Evolutionary conservation across 164 flowering plant species (phyloP).

Genomic region (Protea cynaroides): DNA sequence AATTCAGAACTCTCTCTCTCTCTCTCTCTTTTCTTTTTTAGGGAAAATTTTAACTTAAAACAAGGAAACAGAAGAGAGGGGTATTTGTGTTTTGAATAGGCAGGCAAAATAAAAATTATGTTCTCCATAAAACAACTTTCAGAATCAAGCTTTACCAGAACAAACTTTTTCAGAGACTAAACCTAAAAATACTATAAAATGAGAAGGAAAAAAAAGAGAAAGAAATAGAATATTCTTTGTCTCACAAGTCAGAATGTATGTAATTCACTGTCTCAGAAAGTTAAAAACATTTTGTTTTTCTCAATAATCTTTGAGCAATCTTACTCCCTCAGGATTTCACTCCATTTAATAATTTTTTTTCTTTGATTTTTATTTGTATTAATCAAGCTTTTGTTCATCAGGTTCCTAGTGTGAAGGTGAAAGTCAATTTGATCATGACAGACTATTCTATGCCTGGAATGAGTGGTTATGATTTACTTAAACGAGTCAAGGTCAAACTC

Average conservation of each 20-base stretch:
- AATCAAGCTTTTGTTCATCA: background rate
- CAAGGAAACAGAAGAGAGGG: too few relatives aligned
- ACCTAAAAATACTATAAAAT: too few relatives aligned
- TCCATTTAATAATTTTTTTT: background rate
- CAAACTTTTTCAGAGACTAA: too few relatives aligned
- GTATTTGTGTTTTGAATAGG: too few relatives aligned
- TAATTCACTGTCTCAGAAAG: background rate
- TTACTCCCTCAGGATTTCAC: background rate
- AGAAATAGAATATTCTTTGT: background rate
- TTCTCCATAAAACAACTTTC: too few relatives aligned
- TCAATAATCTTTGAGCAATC: background rate
- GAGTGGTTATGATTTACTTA: slow-evolving; percentile 57
- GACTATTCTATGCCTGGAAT: slow-evolving; percentile 67
- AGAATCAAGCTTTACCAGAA: too few relatives aligned
- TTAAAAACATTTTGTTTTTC: background rate
- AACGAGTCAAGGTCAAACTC: slow-evolving; percentile 39
- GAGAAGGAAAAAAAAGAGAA: too few relatives aligned
- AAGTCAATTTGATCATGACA: slow-evolving; percentile 58
- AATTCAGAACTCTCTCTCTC: background rate
- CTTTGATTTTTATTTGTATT: background rate
- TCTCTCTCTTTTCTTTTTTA: too few relatives aligned
- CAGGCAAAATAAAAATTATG: too few relatives aligned
- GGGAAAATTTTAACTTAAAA: too few relatives aligned
- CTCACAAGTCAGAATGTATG: too few relatives aligned
- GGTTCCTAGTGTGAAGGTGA: slow-evolving; percentile 26